Evolutionary conservation across 768 basidiomycete genomes (phyloP), one percentile per base, ranked within the genome.

Genomic region (Macrolepiota fuliginosa): DNA sequence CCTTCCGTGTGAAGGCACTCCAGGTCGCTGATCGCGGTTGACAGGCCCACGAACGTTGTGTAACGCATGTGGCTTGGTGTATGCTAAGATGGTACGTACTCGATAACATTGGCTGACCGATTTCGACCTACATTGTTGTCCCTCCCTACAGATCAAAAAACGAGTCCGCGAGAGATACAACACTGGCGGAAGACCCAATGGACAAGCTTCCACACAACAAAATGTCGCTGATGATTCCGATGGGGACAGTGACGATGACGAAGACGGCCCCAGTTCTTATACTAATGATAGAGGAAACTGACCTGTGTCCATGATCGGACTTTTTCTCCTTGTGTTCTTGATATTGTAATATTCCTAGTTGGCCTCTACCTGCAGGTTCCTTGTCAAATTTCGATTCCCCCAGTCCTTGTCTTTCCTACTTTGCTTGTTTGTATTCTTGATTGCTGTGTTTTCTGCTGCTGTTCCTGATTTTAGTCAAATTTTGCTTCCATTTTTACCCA

Each of bases 31-130:
- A 61, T 64, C 64, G 67, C 62, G 66, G 62, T 63, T 63, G n/a
- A 17, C 64, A 91, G 90, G 91, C 55, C 91, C 91, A 24, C 82
- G 91, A 70, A 92, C 91, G 58, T 76, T 93, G 56, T 93, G 91
- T 72, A 93, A 93, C 71, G 91, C 91, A 11, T 93, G 91, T 73
- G 91, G 91, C 57, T 83, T 93, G 65, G 91, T 93, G 62, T 93
- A 91, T 72, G 91, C 91, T 58, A 93, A 93, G 77, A 79, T 92
- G 73, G 90, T 92, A 72, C 70, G 87, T 81, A 57, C 54, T 63
- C 27, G 58, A 63, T 55, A 9, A 45, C n/a, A 45, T 15, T 45
- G 42, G 19, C n/a, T 19, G 7, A 15, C 17, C 29, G 1, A 9
- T 45, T 42, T 58, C 46, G 29, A 40, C 49, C 35, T 56, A 63